A percentile compares a stretch with the other conserved stretches of the same genome.
Conservation (phyloP, 169 alveolate species). For the Eimeria praecox region DNA sequence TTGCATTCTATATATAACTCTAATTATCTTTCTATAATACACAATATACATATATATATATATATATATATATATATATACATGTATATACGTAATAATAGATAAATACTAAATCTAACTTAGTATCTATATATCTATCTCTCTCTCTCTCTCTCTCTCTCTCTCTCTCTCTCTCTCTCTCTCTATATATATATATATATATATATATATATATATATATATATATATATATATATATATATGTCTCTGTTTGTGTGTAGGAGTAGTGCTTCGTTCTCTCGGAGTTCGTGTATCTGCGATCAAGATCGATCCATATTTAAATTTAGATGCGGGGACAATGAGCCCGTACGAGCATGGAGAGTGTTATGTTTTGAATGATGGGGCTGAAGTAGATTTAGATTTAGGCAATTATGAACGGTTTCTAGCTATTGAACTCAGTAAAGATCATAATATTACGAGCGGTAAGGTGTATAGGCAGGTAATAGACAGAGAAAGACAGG, state of each 20-base stretch:
- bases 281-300: constrained; percentile 96
- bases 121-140: too few relatives aligned
- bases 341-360: constrained; percentile 99
- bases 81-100: too few relatives aligned
- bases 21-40: too few relatives aligned
- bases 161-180: too few relatives aligned
- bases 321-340: constrained; percentile 98
- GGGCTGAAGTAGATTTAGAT: constrained; percentile 99
- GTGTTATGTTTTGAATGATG: constrained; percentile 97
- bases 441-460: constrained; percentile 95
- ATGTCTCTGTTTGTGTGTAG: constrained; percentile 91
- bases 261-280: constrained; percentile 93
- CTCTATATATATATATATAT: too few relatives aligned
- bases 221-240: too few relatives aligned
- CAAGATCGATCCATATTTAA: constrained; percentile 98
- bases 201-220: too few relatives aligned
- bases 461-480: constrained; percentile 97
- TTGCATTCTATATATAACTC: too few relatives aligned
- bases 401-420: constrained; percentile 99
- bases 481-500: constrained; percentile 94
- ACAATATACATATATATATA: too few relatives aligned
- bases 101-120: too few relatives aligned
- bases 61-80: too few relatives aligned
- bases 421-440: constrained; percentile 91
- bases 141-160: too few relatives aligned